Percentiles rank a stretch among this genome's conserved stretches.
Evolutionary conservation across 352 stramenopile genomes (phyloP).

Genomic region (Pythium grandisporangium): DNA sequence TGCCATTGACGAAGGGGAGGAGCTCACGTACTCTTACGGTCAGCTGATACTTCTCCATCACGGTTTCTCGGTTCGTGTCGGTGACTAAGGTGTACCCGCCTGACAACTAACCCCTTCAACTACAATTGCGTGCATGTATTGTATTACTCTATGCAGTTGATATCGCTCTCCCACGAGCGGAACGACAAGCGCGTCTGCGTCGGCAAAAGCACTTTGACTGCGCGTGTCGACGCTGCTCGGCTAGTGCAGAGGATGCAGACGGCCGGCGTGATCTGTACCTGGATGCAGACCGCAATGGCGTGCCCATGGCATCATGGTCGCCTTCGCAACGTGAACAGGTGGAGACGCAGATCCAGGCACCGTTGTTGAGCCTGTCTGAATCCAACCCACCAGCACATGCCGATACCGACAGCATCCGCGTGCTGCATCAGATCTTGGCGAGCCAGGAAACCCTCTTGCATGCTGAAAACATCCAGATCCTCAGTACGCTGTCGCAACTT

Average conservation of each 20-base stretch:
- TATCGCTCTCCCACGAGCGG: slow-evolving; percentile 28
- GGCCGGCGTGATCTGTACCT: slow-evolving; percentile 25
- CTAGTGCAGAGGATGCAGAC: slow-evolving; percentile 15
- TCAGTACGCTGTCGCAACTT: slow-evolving; percentile 36
- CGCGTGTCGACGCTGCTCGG: slow-evolving; percentile 31
- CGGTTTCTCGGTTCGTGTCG: not conserved
- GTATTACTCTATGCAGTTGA: slow-evolving; percentile 29
- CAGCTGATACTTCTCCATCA: not conserved
- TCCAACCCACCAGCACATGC: not conserved
- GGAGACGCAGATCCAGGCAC: slow-evolving; percentile 18
- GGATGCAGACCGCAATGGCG: slow-evolving; percentile 36
- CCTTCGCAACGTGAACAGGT: slow-evolving; percentile 13
- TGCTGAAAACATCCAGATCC: slow-evolving; percentile 25
- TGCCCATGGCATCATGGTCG: slow-evolving; percentile 28
- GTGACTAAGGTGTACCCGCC: slow-evolving; percentile 1
- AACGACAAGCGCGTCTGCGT: slow-evolving; percentile 33
- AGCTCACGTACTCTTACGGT: slow-evolving; percentile 68
- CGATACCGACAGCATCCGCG: slow-evolving; percentile 10
- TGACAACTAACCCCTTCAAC: too few species aligned
- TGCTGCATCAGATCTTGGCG: slow-evolving; percentile 14
- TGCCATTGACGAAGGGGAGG: slow-evolving; percentile 29
- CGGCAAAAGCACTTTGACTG: slow-evolving; percentile 63
- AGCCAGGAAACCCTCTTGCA: slow-evolving; percentile 23
- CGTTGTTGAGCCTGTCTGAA: slow-evolving; percentile 10
- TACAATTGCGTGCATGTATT: too few species aligned